Base-by-base conservation (phyloP, 768 basidiomycete genomes). In the Sistotremastrum suecicum region DNA sequence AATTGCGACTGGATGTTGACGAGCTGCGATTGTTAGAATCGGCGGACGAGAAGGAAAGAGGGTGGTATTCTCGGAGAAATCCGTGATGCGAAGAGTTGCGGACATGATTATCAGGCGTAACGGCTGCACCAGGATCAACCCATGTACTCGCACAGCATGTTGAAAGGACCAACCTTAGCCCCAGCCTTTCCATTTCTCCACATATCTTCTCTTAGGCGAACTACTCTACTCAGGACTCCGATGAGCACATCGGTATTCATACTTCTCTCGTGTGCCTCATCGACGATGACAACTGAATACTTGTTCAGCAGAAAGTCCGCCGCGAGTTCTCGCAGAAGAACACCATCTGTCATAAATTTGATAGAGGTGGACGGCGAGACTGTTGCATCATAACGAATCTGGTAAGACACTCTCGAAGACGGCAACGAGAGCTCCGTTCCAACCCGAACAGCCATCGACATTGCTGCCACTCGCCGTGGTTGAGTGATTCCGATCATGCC, bases 341-440 rank as follows among this genome's bases (percentile, higher is more conserved):
- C 90, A 66, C 95, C 95, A 55, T 99, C 95, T 5, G 95, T 99
- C 92, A 98, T 97, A 69, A 98, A 99, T 61, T 98, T 97, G 68
- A 99, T 91, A 5, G 80, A 80, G 1, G 95, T 99, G 20, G 76
- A 71, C 1, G 88, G 71, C 3, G 90, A 90, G 0, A 90, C 81
- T 1, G 90, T 97, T 1, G 89, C 84, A 53, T 97, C 94, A 58
- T 98, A 99, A 50, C 95, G 84, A 50, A 99, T 97, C 60, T 97
- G 92, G 61, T 98, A 92, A 0, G 95, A 94, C 5, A 98, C 88
- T 29, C 75, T 70, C 1, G 82, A 80, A 1, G 82, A 69, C 0
- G 85, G 72, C 9, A 97, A 66, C 4, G 85, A 83, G n/a, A 99
- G 68, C 63, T 99, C 95, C 42, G 84, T 72, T n/a, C 81, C 82